Percentiles rank a stretch among this genome's conserved stretches.
Conservation (phyloP, 1,139 yeast species). For the Taphrina flavorubra region DNA sequence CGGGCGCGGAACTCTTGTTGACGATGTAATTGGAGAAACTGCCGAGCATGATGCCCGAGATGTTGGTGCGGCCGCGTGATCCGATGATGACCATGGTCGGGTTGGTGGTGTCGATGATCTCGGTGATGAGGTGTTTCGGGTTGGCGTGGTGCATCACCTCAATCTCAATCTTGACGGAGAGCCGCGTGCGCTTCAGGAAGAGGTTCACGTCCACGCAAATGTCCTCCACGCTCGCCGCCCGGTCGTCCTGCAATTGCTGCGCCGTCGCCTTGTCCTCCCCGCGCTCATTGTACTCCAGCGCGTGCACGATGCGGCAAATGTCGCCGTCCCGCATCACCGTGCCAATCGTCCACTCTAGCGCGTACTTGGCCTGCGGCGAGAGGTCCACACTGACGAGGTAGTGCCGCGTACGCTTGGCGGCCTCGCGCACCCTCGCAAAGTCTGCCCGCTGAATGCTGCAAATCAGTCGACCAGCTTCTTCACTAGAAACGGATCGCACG, state of each 20-base stretch:
- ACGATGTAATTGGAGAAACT: constrained; percentile 77
- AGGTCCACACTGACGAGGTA: constrained; percentile 80
- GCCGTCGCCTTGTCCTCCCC: constrained; percentile 44
- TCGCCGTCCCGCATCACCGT: constrained; percentile 84
- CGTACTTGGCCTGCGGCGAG: constrained; percentile 83
- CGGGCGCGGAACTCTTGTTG: constrained; percentile 80
- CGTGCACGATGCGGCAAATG: constrained; percentile 78
- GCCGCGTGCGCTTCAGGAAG: constrained; percentile 69
- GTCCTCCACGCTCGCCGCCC: constrained; percentile 65
- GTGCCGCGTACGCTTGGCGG: constrained; percentile 64
- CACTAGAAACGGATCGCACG: constrained; percentile 57
- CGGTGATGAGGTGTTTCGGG: constrained; percentile 83
- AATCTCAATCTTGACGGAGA: constrained; percentile 75
- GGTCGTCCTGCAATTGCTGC: constrained; percentile 51
- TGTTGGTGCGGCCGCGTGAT: constrained; percentile 74
- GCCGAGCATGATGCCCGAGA: constrained; percentile 77
- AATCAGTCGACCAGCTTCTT: constrained; percentile 60
- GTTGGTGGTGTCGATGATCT: constrained; percentile 77
- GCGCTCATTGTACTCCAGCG: constrained; percentile 63
- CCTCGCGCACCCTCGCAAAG: constrained; percentile 56
- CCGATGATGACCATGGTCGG: constrained; percentile 87
- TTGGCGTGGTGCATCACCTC: constrained; percentile 84
- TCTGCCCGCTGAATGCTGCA: constrained; percentile 76
- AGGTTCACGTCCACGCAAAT: constrained; percentile 67
- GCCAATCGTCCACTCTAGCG: constrained; percentile 89